Conservation (phyloP, 768 basidiomycete genomes). For the Clavaria fumosa region DNA sequence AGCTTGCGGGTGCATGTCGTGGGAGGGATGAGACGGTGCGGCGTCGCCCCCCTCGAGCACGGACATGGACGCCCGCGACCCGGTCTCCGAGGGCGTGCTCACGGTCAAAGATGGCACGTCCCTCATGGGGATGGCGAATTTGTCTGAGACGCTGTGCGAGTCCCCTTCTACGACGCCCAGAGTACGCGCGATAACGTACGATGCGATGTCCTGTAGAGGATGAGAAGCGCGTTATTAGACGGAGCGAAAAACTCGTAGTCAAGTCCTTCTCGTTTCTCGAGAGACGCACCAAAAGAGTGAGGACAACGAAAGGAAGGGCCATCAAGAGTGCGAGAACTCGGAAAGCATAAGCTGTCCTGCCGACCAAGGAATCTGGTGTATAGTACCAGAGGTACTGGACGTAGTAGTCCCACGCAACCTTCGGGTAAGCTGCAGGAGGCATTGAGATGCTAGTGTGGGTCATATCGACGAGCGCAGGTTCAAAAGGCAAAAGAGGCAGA, state of each 20-base stretch:
- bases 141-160: conserved; percentile 58
- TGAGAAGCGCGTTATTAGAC: conserved; percentile 2
- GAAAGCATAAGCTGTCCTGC: conserved; percentile 42
- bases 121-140: conserved; percentile 21
- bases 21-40: conserved; percentile 13
- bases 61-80: conserved; percentile 15
- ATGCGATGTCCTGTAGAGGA: conserved; percentile 48
- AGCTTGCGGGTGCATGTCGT: conserved; percentile 15
- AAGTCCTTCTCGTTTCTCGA: too few relatives aligned
- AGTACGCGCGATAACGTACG: conserved; percentile 72
- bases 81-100: conserved; percentile 13
- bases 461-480: conserved; percentile 18
- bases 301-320: conserved; percentile 43
- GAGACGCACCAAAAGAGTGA: conserved; percentile 37
- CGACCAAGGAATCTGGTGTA: conserved; percentile 49
- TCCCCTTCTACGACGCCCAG: conserved; percentile 64
- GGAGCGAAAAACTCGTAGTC: too few relatives aligned
- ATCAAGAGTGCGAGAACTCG: conserved; percentile 52
- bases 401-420: conserved; percentile 43
- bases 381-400: conserved; percentile 50
- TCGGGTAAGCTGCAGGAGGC: conserved; percentile 24
- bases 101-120: conserved; percentile 17
- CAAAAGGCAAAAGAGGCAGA: too few relatives aligned
- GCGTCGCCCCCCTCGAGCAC: too few relatives aligned
- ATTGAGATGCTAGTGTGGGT: conserved; percentile 17